Evolutionary conservation across 169 alveolate genomes (phyloP).

Genomic region (Plasmodium falciparum): DNA sequence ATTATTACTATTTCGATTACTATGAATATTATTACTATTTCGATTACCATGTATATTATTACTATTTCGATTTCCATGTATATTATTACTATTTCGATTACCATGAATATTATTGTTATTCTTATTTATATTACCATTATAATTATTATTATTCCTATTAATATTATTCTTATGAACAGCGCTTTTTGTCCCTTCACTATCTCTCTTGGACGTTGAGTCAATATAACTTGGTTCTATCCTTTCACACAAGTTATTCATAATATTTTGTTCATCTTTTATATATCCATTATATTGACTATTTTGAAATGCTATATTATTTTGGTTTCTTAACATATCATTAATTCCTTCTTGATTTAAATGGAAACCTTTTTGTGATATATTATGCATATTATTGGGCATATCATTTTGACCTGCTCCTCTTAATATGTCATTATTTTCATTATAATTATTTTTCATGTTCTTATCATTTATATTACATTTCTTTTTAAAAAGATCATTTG

Average conservation of each 20-base stretch:
- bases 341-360: slow-evolving; percentile 8
- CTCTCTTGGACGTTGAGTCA: neutral
- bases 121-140: too few species aligned
- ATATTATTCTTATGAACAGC: neutral
- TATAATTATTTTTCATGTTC: slow-evolving; percentile 12
- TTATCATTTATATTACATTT: slow-evolving; percentile 1
- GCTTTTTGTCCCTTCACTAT: neutral
- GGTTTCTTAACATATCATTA: slow-evolving; percentile 15
- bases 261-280: slow-evolving; percentile 23
- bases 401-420: neutral
- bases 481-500: neutral
- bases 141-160: neutral
- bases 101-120: too few species aligned
- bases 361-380: slow-evolving; percentile 14
- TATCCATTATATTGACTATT: slow-evolving; percentile 10
- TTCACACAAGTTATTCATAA: neutral
- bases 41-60: too few species aligned
- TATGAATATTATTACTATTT: too few species aligned
- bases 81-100: neutral
- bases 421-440: slow-evolving; percentile 6
- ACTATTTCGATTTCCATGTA: neutral
- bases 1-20: too few species aligned
- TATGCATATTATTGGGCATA: slow-evolving; percentile 11
- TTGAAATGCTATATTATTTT: slow-evolving; percentile 28
- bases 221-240: neutral